These are phyloP conservation scores for Metschnikowia peoriensis DNA, from an alignment of 805 yeast species.

Conservation along the genomic window DNA sequence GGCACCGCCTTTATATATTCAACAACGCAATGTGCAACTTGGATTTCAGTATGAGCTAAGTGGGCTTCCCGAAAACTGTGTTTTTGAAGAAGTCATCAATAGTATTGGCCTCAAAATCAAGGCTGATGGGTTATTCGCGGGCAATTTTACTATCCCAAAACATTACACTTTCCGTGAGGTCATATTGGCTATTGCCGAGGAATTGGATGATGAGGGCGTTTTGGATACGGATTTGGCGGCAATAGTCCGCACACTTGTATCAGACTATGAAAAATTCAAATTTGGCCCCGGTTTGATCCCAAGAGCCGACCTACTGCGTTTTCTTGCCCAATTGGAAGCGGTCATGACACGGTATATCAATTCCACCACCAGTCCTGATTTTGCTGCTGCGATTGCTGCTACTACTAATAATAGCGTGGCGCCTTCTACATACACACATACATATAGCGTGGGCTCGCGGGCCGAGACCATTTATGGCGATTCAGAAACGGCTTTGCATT, in stretches of 20 bases:
- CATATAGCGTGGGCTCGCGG: slow-evolving; percentile 2
- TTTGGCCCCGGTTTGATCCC: slow-evolving; percentile 63
- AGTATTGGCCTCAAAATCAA: slow-evolving; percentile 59
- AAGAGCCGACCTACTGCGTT: slow-evolving; percentile 56
- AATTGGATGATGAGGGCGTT: slow-evolving; percentile 9
- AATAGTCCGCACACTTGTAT: slow-evolving; percentile 28
- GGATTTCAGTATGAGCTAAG: slow-evolving; percentile 22
- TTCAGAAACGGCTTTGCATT: background rate
- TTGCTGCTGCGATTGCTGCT: background rate
- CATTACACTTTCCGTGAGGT: slow-evolving; percentile 43
- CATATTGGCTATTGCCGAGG: slow-evolving; percentile 32
- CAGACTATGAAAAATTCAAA: slow-evolving; percentile 63
- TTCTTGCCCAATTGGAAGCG: slow-evolving; percentile 42
- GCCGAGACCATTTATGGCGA: background rate
- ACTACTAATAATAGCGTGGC: background rate
- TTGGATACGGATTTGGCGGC: slow-evolving; percentile 14
- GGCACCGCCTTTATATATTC: slow-evolving; percentile 42
- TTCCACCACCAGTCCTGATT: slow-evolving; percentile 7
- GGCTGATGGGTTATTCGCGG: slow-evolving; percentile 43
- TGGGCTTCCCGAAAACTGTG: slow-evolving; percentile 28
- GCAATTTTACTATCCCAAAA: slow-evolving; percentile 35
- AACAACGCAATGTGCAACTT: slow-evolving; percentile 25
- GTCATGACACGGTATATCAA: slow-evolving; percentile 8
- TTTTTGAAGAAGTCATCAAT: slow-evolving; percentile 56
- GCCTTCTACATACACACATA: slow-evolving; percentile 5